Evolutionary conservation across 73 alveolate genomes (phyloP).

Genomic region (Tetrahymena elliotti): DNA sequence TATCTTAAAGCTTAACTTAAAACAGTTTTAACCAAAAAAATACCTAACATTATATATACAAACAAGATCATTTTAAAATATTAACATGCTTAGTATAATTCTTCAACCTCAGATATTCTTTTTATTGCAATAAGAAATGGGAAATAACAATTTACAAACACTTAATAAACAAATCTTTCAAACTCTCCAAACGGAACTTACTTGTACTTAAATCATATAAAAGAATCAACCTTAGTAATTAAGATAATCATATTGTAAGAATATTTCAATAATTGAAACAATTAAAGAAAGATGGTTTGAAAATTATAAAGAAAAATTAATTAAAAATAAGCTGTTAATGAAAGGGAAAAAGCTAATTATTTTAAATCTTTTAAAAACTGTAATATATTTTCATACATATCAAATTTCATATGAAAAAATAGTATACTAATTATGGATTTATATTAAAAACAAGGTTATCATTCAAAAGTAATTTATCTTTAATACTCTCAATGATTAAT

Average conservation of each 20-base stretch:
- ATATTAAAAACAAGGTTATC: not conserved
- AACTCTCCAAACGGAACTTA: not conserved
- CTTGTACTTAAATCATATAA: not conserved
- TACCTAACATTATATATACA: not conserved
- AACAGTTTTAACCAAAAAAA: not conserved
- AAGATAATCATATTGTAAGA: no score
- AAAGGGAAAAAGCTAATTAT: not conserved
- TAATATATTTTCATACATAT: not conserved
- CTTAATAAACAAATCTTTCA: not conserved
- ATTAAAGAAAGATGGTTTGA: no score
- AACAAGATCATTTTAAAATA: no score
- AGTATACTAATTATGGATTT: not conserved
- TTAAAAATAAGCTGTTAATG: not conserved
- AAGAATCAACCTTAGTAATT: no score
- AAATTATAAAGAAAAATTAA: no score
- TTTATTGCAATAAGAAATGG: not conserved
- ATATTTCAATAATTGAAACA: no score
- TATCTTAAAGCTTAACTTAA: not conserved
- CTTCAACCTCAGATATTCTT: not conserved
- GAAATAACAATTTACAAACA: no score
- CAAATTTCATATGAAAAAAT: not conserved
- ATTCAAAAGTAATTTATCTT: no score
- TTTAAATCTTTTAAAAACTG: not conserved
- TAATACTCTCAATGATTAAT: no score
- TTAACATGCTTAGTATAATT: not conserved